Conservation (phyloP, 2,329 filamentous ascomycete species). For the Cercospora zeae-maydis region DNA sequence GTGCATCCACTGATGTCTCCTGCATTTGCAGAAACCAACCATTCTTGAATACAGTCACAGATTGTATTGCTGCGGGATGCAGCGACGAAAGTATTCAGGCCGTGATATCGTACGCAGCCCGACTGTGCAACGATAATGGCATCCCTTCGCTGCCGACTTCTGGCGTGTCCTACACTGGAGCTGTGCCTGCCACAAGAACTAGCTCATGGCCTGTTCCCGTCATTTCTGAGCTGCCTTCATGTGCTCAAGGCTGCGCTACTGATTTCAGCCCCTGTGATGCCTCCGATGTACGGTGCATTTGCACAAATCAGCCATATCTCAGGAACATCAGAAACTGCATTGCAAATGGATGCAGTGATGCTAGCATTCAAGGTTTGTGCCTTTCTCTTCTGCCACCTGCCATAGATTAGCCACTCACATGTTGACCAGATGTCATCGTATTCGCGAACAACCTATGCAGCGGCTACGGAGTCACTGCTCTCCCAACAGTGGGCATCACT, state of each 20-base stretch:
- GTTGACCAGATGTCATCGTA: background rate
- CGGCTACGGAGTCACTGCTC: conserved; percentile 6
- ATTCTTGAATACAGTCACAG: background rate
- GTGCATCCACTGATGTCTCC: background rate
- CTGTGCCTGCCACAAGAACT: background rate
- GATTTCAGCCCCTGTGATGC: background rate
- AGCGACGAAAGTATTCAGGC: background rate
- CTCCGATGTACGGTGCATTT: background rate
- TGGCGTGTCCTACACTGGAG: background rate
- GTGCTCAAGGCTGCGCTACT: background rate
- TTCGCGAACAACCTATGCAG: background rate
- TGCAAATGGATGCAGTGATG: background rate
- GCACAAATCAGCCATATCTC: background rate
- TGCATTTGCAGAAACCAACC: conserved; percentile 2
- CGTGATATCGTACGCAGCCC: background rate
- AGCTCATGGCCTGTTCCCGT: background rate
- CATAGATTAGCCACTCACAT: background rate
- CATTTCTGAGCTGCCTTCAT: background rate
- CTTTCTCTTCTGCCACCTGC: background rate
- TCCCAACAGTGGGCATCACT: conserved; percentile 5
- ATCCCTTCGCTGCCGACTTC: background rate
- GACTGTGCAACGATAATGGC: background rate
- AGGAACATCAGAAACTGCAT: background rate
- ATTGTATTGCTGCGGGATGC: background rate
- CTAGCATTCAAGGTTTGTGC: background rate